Evolutionary conservation across 176 grass and related monocot species (phyloP).

Genomic region (Carex kokanica): DNA sequence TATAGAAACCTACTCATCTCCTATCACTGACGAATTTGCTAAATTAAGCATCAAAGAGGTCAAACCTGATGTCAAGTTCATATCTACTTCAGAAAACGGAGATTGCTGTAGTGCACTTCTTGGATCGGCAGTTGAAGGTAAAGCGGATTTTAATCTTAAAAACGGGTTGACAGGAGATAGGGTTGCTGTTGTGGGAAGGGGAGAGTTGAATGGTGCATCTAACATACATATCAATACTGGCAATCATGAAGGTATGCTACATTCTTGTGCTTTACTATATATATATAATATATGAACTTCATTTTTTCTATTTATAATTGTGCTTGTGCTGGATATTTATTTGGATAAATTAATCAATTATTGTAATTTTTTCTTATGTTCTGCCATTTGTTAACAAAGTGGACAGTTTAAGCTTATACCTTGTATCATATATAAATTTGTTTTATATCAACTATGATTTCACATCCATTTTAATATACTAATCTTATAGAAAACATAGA

Average conservation of each 20-base stretch:
- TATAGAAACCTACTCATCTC: constrained; percentile 35
- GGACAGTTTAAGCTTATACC: background rate
- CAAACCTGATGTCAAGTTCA: background rate
- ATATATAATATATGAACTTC: background rate
- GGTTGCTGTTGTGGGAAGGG: constrained; percentile 8
- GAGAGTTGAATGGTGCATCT: background rate
- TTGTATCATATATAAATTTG: background rate
- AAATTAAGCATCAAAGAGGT: constrained; percentile 14
- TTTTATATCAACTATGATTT: constrained; percentile 19
- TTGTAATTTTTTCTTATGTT: background rate
- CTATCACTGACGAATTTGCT: background rate
- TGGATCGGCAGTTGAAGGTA: background rate
- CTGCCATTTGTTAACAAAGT: background rate
- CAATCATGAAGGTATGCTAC: background rate
- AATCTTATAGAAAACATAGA: constrained; percentile 18
- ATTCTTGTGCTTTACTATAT: background rate
- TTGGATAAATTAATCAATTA: background rate
- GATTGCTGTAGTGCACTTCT: background rate
- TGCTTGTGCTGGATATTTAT: background rate
- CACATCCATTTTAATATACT: constrained; percentile 25
- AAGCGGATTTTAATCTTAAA: background rate
- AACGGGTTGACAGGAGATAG: background rate
- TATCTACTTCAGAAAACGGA: background rate
- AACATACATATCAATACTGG: background rate
- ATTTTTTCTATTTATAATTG: background rate